Conservation (phyloP, 306 rosid genomes). For the Spatholobus suberectus region DNA sequence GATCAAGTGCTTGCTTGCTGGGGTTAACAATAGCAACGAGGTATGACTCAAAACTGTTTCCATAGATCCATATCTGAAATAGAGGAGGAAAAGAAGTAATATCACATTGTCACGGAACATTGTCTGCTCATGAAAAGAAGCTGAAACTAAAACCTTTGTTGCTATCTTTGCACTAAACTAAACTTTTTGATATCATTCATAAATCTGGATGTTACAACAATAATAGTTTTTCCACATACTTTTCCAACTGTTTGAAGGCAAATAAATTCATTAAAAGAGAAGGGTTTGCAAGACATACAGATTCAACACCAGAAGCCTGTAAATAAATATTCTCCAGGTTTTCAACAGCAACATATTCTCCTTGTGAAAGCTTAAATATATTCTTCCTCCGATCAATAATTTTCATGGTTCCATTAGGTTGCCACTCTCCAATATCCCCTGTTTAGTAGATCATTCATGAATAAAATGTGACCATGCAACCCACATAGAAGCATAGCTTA, state of each 20-base stretch:
- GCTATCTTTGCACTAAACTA: background rate
- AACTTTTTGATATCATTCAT: conserved; percentile 5
- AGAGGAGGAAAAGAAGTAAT: background rate
- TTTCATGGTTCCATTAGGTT: conserved; percentile 82
- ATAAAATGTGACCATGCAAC: background rate
- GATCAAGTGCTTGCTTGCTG: conserved; percentile 57
- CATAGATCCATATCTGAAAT: conserved; percentile 90
- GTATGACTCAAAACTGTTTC: conserved; percentile 87
- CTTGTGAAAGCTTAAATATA: conserved; percentile 97
- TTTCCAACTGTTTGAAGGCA: background rate
- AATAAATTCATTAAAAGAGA: conserved; percentile 21
- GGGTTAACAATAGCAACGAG: conserved; percentile 85
- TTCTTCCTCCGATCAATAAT: conserved; percentile 95
- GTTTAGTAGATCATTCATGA: conserved; percentile 42
- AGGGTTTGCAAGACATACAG: conserved; percentile 54
- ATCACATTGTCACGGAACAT: background rate
- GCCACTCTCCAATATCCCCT: conserved; percentile 99
- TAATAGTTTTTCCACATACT: background rate
- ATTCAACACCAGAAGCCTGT: conserved; percentile 63
- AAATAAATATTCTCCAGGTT: conserved; percentile 83
- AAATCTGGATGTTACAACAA: background rate
- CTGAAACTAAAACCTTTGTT: background rate
- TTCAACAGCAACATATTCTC: conserved; percentile 97
- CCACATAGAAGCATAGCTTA: background rate
- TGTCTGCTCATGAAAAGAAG: background rate